These are phyloP conservation scores for Leccinum barrowsii DNA, from an alignment of 768 basidiomycete species.

Conservation along the genomic window DNA sequence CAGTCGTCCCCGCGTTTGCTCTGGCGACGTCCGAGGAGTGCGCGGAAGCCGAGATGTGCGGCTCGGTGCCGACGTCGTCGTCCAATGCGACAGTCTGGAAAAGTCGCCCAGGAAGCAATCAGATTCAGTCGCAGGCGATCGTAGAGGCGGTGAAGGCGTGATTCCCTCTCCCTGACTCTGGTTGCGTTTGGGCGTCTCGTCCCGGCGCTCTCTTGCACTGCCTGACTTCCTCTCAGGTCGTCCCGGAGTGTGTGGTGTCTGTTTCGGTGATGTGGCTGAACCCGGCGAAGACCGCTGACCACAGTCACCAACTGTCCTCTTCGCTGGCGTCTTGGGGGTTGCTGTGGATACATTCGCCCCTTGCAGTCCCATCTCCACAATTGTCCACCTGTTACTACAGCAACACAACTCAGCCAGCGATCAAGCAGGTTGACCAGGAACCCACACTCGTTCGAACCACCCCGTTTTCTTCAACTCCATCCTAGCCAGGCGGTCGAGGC, in stretches of 20 bases:
- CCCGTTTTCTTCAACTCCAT: constrained; percentile 30
- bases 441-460: constrained; percentile 30
- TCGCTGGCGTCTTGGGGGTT: constrained; percentile 8
- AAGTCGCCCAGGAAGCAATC: constrained; percentile 14
- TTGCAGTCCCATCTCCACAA: constrained; percentile 25
- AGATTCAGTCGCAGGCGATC: constrained; percentile 4
- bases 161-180: not conserved
- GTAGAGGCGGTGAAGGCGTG: not conserved
- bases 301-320: not conserved
- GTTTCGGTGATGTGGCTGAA: not conserved
- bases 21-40: too few relatives aligned
- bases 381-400: constrained; percentile 27
- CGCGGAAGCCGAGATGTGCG: too few relatives aligned
- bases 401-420: not conserved
- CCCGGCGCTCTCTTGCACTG: not conserved
- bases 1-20: constrained; percentile 11
- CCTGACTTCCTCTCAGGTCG: not conserved
- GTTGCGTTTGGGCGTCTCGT: too few relatives aligned
- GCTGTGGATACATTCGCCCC: not conserved
- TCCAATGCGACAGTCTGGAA: constrained; percentile 5
- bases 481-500: constrained; percentile 27
- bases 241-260: not conserved
- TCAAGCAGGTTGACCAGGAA: not conserved
- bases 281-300: not conserved
- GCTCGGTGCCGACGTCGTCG: not conserved